Evolutionary conservation across 352 stramenopile genomes (phyloP), one percentile per base, ranked within the genome.

Genomic region (Saprolegnia parasitica): DNA sequence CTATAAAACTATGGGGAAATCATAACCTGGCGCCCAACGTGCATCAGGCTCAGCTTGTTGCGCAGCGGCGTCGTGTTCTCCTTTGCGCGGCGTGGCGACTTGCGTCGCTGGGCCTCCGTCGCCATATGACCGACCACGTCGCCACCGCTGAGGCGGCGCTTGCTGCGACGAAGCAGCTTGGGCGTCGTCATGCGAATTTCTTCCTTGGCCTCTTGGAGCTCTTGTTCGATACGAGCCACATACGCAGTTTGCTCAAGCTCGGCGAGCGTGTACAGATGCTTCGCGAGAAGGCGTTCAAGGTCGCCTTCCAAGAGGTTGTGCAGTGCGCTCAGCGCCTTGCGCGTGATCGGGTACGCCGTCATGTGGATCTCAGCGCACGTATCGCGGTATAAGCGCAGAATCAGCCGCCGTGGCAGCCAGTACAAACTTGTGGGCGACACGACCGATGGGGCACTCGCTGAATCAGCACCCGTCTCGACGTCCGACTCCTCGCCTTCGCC

Each of bases 401-500:
- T 61, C 29, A 61, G 29, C 11, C 45, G 63, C 26, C 63, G 63
- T 5, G 63, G 63, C 1, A 70, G 16, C 23, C n/a, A 58, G 29
- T 70, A 70, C 18, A 60, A 23, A 46, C n/a, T 70, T 46, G 15
- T 63, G 26, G 1, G 57, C 32, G 23, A 18, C n/a, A 16, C 50
- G n/a, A 39, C 35, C 16, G 39, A 40, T 8, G 26, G 54, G 9
- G 20, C 13, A 5, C 21, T 50, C 20, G 35, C 15, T 16, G 9
- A 4, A n/a, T 40, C 23, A n/a, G n/a, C 11, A 13, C 29, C 10
- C 10, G 35, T 39, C 23, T 70, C 63, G 26, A 52, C 35, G n/a
- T 70, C 63, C 20, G 63, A 70, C 21, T 61, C 54, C 0, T 70
- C 63, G 29, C 63, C 63, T 8, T 70, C 63, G 11, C 63, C 63